Percentiles rank a stretch among this genome's conserved stretches.
These are phyloP conservation scores for Salix caprea DNA, from an alignment of 345 rosid species.

Conservation along the genomic window DNA sequence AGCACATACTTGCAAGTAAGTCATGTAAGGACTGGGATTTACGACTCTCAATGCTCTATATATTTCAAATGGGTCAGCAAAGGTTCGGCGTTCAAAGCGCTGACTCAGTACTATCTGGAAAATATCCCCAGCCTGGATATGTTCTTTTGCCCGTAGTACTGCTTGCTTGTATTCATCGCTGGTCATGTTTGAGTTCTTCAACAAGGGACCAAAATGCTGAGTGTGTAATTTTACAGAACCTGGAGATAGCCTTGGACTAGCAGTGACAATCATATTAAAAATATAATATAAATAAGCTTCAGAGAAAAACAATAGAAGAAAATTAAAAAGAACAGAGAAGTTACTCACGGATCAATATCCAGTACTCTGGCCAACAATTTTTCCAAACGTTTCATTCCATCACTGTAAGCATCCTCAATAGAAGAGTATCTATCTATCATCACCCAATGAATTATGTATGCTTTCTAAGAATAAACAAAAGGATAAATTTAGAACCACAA, in stretches of 20 bases:
- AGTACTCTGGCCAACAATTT: constrained; percentile 44
- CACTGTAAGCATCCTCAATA: constrained; percentile 42
- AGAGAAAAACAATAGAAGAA: background rate
- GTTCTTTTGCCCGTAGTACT: constrained; percentile 72
- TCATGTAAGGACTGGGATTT: constrained; percentile 94
- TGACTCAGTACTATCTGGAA: constrained; percentile 86
- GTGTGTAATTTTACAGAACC: constrained; percentile 56
- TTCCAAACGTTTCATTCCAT: constrained; percentile 45
- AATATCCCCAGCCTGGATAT: constrained; percentile 82
- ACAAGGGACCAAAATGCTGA: constrained; percentile 52
- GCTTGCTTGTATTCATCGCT: constrained; percentile 60
- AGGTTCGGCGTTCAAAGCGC: constrained; percentile 80
- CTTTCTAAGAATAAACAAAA: constrained; percentile 35
- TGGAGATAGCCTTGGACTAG: constrained; percentile 50
- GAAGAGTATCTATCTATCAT: constrained; percentile 43
- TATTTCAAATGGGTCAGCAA: constrained; percentile 85
- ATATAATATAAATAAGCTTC: background rate
- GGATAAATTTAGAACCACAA: background rate
- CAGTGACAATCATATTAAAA: constrained; percentile 18
- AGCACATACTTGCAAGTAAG: constrained; percentile 64
- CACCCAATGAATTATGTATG: constrained; percentile 58
- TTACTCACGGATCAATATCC: constrained; percentile 37
- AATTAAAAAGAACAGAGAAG: background rate
- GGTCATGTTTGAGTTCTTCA: constrained; percentile 62
- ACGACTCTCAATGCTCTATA: constrained; percentile 83